These are phyloP conservation scores for Aspergillus steynii DNA, from an alignment of 495 filamentous ascomycete genomes.

Conservation along the genomic window DNA sequence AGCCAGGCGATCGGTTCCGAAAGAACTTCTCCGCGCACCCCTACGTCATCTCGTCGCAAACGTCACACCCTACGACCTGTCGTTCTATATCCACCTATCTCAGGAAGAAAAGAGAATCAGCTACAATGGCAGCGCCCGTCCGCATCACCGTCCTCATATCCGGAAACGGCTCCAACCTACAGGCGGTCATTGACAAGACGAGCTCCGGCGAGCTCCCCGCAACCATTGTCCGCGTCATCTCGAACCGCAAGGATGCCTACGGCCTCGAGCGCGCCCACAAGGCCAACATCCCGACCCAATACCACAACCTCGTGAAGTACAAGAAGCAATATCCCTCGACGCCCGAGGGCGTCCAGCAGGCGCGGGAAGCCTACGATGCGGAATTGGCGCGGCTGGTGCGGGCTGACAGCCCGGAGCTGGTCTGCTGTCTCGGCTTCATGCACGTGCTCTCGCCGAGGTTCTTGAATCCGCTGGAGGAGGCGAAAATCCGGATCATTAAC, in stretches of 20 bases:
- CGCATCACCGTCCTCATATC: conserved; percentile 69
- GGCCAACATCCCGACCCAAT: conserved; percentile 73
- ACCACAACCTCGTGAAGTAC: conserved; percentile 82
- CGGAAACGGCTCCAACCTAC: conserved; percentile 84
- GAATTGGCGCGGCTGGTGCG: conserved; percentile 75
- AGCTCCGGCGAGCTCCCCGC: conserved; percentile 55
- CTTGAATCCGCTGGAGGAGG: conserved; percentile 62
- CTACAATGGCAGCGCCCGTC: conserved; percentile 34
- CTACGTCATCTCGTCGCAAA: neutral
- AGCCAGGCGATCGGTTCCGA: neutral
- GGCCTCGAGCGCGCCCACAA: conserved; percentile 71
- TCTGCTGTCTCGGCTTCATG: conserved; percentile 60
- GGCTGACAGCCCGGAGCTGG: conserved; percentile 65
- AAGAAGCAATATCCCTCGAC: conserved; percentile 52
- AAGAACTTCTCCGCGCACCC: neutral
- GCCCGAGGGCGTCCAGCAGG: conserved; percentile 46
- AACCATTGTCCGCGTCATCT: conserved; percentile 73
- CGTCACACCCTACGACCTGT: neutral
- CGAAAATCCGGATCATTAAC: conserved; percentile 74
- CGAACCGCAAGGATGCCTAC: conserved; percentile 78
- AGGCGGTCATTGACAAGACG: conserved; percentile 82
- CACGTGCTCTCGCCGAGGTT: conserved; percentile 63
- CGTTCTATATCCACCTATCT: neutral
- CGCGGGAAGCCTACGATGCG: conserved; percentile 72
- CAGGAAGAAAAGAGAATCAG: neutral